These are phyloP conservation scores for Favolaschia claudopus DNA, from an alignment of 768 basidiomycete genomes.

Conservation along the genomic window DNA sequence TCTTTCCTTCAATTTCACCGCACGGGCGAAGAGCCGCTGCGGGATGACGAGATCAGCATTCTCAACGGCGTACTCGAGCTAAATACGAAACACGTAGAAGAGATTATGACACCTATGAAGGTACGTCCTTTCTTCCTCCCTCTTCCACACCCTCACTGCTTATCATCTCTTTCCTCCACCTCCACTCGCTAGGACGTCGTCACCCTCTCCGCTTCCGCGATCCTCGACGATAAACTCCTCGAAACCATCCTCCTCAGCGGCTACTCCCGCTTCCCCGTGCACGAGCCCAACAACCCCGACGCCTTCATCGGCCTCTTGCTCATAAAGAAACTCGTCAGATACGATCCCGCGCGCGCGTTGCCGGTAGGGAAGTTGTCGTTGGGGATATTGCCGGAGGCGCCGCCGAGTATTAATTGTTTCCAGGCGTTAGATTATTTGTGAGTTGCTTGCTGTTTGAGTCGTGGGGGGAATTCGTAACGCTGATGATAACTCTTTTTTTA, in stretches of 20 bases:
- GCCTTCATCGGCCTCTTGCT: constrained; percentile 71
- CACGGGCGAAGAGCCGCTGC: constrained; percentile 75
- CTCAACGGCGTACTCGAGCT: constrained; percentile 82
- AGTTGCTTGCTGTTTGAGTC: constrained; percentile 25
- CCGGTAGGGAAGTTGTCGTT: constrained; percentile 81
- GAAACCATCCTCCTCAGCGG: constrained; percentile 64
- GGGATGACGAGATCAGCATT: constrained; percentile 85
- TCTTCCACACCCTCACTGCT: too few species aligned
- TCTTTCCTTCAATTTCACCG: constrained; percentile 83
- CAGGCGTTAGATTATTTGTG: constrained; percentile 95
- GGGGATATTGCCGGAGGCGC: constrained; percentile 88
- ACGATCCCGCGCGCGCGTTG: constrained; percentile 83
- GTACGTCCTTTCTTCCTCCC: constrained; percentile 51
- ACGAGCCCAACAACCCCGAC: constrained; percentile 56
- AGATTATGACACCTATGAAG: constrained; percentile 85
- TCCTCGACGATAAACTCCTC: constrained; percentile 81
- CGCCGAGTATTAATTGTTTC: constrained; percentile 90
- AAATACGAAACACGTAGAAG: constrained; percentile 75
- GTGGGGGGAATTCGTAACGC: too few species aligned
- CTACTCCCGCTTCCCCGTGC: constrained; percentile 77
- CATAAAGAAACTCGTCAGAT: constrained; percentile 80
- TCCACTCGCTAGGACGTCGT: constrained; percentile 92
- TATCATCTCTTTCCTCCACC: too few species aligned
- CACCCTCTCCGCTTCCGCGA: constrained; percentile 76
- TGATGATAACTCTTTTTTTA: too few species aligned